phyloP scores from a whole-genome alignment of 2,329 filamentous ascomycete species.

The Knoxdaviesia capensis region DNA sequence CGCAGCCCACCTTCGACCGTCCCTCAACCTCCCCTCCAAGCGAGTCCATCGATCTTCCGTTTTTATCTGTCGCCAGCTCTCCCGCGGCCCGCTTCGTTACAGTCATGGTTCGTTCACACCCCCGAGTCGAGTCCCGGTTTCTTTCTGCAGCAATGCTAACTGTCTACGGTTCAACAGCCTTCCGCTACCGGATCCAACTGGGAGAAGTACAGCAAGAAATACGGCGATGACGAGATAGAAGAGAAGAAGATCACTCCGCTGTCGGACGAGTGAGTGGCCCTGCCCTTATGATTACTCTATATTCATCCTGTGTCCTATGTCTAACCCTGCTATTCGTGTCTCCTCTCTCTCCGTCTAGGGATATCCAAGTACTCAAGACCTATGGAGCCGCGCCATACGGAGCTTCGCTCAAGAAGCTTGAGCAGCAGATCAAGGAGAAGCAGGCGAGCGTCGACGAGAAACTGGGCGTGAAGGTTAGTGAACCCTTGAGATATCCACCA shows the following conservation, averaged over 20 bases:
- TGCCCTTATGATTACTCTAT: not conserved
- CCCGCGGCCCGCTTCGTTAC: too few relatives aligned
- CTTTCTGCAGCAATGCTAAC: constrained; percentile 5
- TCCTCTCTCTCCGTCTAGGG: constrained; percentile 31
- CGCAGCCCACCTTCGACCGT: too few relatives aligned
- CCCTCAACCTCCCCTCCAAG: too few relatives aligned
- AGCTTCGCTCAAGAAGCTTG: constrained; percentile 82
- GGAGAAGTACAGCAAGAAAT: constrained; percentile 98
- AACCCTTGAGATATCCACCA: not conserved
- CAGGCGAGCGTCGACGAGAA: constrained; percentile 97
- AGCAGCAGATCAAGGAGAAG: constrained; percentile 99
- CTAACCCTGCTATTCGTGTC: too few relatives aligned
- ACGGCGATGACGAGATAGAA: constrained; percentile 86
- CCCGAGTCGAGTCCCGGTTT: too few relatives aligned
- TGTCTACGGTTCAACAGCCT: constrained; percentile 34
- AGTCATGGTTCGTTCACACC: too few relatives aligned
- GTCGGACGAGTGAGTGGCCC: constrained; percentile 64
- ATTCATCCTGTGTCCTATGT: not conserved
- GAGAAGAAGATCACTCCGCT: constrained; percentile 99
- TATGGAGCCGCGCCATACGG: constrained; percentile 96
- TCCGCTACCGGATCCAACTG: constrained; percentile 84
- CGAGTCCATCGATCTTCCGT: too few relatives aligned
- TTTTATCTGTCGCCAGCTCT: too few relatives aligned
- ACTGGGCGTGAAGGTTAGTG: constrained; percentile 60
- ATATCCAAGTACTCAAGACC: constrained; percentile 98